Evolutionary conservation across 345 rosid genomes (phyloP), one percentile per base, ranked within the genome.

Genomic region (Trapa bicornis): DNA sequence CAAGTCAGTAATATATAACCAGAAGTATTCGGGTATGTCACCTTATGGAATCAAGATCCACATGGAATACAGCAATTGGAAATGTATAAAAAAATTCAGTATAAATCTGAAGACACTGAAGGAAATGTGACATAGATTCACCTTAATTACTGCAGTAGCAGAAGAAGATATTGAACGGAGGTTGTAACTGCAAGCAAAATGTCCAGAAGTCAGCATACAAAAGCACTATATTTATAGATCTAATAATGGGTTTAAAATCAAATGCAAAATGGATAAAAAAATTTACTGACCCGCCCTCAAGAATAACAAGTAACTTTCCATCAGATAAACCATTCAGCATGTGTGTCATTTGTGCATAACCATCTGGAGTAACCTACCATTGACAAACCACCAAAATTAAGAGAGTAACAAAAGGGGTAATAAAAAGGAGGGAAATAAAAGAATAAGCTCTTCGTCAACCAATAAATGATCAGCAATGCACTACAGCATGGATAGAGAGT

Each of bases 111-210:
- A 3, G 38, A 33, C 10, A 54, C 9, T 32, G 38, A 58, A 32
- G 11, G 16, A 58, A 16, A 58, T 58, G 0, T 58, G 1, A 57
- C 54, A 36, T 41, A 71, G 33, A 75, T 67, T 71, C 76, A 94
- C 99, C 99, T 91, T 84, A 74, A 94, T 81, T 70, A 94, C 99
- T 48, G 87, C 86, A 70, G 91, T 85, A 72, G 97, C 96, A 65
- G 99, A 91, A 74, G 97, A 86, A 58, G 99, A 94, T 73, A 91
- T 91, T 48, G 97, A 94, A 17, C 97, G 95, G 65, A 94, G 95
- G 74, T 91, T 94, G 85, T 94, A 94, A 75, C 95, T 91, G 91
- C 87, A 80, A 65, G 71, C 11, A 47, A 61, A 37, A 41, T 35
- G 62, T 61, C n/a, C 32, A 1, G 4, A 37, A 45, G 65, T 56